Percentiles rank a stretch among this genome's conserved stretches.
phyloP scores from a whole-genome alignment of 2,329 filamentous ascomycete species.

The Byssoonygena ceratinophila region DNA sequence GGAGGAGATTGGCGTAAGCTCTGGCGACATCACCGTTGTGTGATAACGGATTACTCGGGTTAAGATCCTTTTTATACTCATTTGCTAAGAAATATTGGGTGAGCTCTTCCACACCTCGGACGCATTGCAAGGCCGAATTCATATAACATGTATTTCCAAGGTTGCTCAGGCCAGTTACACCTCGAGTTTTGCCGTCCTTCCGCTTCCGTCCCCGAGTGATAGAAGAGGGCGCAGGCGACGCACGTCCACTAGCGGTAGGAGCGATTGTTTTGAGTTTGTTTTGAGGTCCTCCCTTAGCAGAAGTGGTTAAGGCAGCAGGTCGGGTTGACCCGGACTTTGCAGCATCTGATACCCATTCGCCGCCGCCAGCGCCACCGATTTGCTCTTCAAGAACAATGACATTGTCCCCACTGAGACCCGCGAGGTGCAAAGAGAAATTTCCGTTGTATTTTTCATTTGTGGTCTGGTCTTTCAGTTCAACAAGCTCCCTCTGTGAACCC shows the following conservation, averaged over 20 bases:
- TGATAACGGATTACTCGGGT: constrained; percentile 71
- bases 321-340: constrained; percentile 32
- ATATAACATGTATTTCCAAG: constrained; percentile 98
- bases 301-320: constrained; percentile 39
- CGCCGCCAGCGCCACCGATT: constrained; percentile 44
- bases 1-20: constrained; percentile 65
- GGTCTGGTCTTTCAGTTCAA: constrained; percentile 60
- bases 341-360: constrained; percentile 47
- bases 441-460: constrained; percentile 69
- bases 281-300: constrained; percentile 27
- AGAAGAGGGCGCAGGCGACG: constrained; percentile 54
- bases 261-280: constrained; percentile 29
- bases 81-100: constrained; percentile 77
- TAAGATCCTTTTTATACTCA: constrained; percentile 69
- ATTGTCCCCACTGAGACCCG: constrained; percentile 60
- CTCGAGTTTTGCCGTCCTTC: constrained; percentile 58
- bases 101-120: constrained; percentile 85
- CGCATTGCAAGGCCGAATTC: constrained; percentile 93
- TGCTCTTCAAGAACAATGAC: constrained; percentile 77
- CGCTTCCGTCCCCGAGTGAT: constrained; percentile 63
- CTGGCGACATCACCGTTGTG: constrained; percentile 80
- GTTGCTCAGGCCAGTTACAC: constrained; percentile 75
- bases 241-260: constrained; percentile 48
- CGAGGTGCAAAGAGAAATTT: constrained; percentile 51
- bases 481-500: constrained; percentile 52